Percentiles rank a stretch among this genome's conserved stretches.
These are phyloP conservation scores for Oryza longistaminata DNA, from an alignment of 176 grass and related monocot genomes.

Conservation along the genomic window DNA sequence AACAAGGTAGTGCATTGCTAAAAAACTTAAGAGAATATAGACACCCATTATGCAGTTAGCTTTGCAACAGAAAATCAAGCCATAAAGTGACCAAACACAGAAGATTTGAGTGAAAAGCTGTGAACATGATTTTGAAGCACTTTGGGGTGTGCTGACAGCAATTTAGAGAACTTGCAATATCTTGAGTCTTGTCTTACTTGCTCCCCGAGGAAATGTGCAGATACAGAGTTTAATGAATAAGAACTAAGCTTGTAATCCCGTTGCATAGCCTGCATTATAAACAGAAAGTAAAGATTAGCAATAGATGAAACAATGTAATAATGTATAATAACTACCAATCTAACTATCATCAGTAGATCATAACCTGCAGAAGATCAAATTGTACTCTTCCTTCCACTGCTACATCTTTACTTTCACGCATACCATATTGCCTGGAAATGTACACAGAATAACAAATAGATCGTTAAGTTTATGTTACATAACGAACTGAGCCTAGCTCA, in stretches of 20 bases:
- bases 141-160: slow-evolving; percentile 1
- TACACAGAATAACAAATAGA: not conserved
- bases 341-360: slow-evolving; percentile 33
- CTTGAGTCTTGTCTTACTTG: slow-evolving; percentile 59
- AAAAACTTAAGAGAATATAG: not conserved
- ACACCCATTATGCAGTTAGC: not conserved
- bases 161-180: slow-evolving; percentile 23
- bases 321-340: not conserved
- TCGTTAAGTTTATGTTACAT: not conserved
- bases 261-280: slow-evolving; percentile 77
- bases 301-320: slow-evolving; percentile 26
- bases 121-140: slow-evolving; percentile 1
- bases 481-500: too few species aligned
- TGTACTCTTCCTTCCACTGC: slow-evolving; percentile 96
- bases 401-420: slow-evolving; percentile 98
- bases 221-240: slow-evolving; percentile 97
- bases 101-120: slow-evolving; percentile 22
- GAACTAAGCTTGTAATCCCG: slow-evolving; percentile 98
- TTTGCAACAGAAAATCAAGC: not conserved
- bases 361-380: slow-evolving; percentile 95
- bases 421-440: slow-evolving; percentile 79
- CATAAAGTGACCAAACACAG: slow-evolving; percentile 5
- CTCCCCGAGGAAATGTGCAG: slow-evolving; percentile 93
- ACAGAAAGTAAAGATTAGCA: slow-evolving; percentile 35
- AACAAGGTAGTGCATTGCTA: slow-evolving; percentile 6